Evolutionary conservation across 2,329 filamentous ascomycete genomes (phyloP).

Genomic region (Fusarium poae): DNA sequence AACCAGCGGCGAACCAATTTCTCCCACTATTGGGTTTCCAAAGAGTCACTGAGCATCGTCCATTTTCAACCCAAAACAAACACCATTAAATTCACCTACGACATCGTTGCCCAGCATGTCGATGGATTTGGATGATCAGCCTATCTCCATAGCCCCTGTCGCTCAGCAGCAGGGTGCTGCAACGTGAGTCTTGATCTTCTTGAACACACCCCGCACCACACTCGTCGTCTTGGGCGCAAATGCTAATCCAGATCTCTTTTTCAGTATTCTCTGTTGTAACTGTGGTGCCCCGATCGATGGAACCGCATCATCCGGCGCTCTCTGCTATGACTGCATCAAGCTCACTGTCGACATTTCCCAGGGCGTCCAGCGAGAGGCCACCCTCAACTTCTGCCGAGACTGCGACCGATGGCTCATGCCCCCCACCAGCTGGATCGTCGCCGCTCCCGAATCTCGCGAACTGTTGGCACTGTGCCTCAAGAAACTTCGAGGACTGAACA

Average conservation of each 20-base stretch:
- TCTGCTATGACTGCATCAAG: slow-evolving; percentile 97
- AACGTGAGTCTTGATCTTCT: slow-evolving; percentile 54
- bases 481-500: slow-evolving; percentile 86
- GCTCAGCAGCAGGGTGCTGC: slow-evolving; percentile 54
- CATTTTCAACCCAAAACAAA: slow-evolving; percentile 36
- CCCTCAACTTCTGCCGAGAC: slow-evolving; percentile 90
- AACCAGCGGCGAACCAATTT: slow-evolving; percentile 56
- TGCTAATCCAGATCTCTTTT: slow-evolving; percentile 14
- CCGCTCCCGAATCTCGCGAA: slow-evolving; percentile 88
- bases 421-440: slow-evolving; percentile 87
- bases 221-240: slow-evolving; percentile 21
- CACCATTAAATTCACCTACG: slow-evolving; percentile 25
- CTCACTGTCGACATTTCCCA: slow-evolving; percentile 92
- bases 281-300: slow-evolving; percentile 97
- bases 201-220: slow-evolving; percentile 33
- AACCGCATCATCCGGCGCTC: slow-evolving; percentile 84
- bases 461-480: slow-evolving; percentile 91
- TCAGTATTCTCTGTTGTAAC: slow-evolving; percentile 90
- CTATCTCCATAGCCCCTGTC: slow-evolving; percentile 54
- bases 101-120: slow-evolving; percentile 52
- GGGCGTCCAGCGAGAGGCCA: slow-evolving; percentile 91
- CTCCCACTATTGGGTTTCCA: slow-evolving; percentile 47
- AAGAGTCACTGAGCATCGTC: slow-evolving; percentile 44
- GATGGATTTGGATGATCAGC: slow-evolving; percentile 61
- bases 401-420: slow-evolving; percentile 95